Evolutionary conservation across 2,329 filamentous ascomycete species (phyloP).

Genomic region (Pleochaeta shiraiana): DNA sequence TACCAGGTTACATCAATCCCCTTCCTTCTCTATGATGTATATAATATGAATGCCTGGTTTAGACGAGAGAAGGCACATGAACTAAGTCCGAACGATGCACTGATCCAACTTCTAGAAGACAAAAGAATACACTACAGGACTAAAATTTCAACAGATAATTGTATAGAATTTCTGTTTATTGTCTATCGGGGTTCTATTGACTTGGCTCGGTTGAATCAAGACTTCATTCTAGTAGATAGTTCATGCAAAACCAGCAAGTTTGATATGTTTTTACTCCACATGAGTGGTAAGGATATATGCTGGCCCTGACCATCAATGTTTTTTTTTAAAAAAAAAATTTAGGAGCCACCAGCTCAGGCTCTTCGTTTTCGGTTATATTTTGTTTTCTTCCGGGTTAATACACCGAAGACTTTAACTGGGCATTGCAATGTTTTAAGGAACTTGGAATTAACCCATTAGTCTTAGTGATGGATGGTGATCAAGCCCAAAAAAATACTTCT

Average conservation of each 20-base stretch:
- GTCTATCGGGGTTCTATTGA: neutral
- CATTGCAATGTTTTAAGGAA: too few relatives aligned
- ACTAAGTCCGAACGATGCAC: neutral
- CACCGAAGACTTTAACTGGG: too few relatives aligned
- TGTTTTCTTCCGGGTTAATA: too few relatives aligned
- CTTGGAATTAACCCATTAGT: too few relatives aligned
- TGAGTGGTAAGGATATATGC: neutral
- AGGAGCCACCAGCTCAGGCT: too few relatives aligned
- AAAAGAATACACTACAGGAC: neutral
- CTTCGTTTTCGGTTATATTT: too few relatives aligned
- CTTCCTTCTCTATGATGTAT: too few relatives aligned
- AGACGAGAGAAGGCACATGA: neutral
- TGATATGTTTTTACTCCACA: neutral
- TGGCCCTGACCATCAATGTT: too few relatives aligned
- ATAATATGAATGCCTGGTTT: constrained; percentile 3
- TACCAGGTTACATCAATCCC: too few relatives aligned
- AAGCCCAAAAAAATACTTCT: too few relatives aligned
- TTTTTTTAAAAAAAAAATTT: too few relatives aligned
- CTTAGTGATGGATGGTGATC: too few relatives aligned
- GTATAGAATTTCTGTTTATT: neutral
- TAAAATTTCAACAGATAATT: neutral
- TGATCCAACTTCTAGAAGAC: neutral
- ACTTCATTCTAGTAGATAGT: neutral
- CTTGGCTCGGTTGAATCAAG: neutral
- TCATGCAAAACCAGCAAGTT: neutral